Percentiles rank a stretch among this genome's conserved stretches.
Conservation (phyloP, 306 rosid species). For the Cucumis cinereus region DNA sequence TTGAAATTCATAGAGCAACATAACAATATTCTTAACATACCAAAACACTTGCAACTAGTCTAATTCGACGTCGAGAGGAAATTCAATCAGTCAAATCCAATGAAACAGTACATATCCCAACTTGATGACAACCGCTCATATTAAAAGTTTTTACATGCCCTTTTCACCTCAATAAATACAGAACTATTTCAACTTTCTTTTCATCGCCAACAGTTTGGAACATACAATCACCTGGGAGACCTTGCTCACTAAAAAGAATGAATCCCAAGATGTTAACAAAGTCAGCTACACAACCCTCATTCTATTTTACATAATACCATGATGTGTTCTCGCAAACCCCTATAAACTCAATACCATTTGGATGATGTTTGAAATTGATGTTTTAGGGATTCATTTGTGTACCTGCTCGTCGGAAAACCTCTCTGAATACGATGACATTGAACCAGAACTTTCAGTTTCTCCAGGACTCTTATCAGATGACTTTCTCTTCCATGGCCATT, state of each 20-base stretch:
- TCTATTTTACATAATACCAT: background rate
- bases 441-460: slow-evolving; percentile 76
- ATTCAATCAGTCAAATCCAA: no score
- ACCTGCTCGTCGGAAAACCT: slow-evolving; percentile 15
- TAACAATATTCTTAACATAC: background rate
- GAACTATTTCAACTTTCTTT: background rate
- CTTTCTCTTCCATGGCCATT: slow-evolving; percentile 77
- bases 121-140: background rate
- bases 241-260: background rate
- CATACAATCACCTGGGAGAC: background rate
- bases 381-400: background rate
- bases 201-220: background rate
- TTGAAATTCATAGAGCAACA: background rate
- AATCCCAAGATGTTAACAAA: background rate
- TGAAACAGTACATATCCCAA: background rate
- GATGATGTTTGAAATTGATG: background rate
- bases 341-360: background rate
- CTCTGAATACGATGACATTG: slow-evolving; percentile 72
- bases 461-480: slow-evolving; percentile 67
- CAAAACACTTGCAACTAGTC: background rate
- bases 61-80: background rate
- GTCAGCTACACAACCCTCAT: background rate
- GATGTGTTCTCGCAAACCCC: background rate
- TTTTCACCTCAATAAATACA: background rate
- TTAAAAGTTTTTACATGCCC: background rate